These are phyloP conservation scores for Alternaria angustiovoidea DNA, from an alignment of 2,329 filamentous ascomycete species.

Conservation along the genomic window DNA sequence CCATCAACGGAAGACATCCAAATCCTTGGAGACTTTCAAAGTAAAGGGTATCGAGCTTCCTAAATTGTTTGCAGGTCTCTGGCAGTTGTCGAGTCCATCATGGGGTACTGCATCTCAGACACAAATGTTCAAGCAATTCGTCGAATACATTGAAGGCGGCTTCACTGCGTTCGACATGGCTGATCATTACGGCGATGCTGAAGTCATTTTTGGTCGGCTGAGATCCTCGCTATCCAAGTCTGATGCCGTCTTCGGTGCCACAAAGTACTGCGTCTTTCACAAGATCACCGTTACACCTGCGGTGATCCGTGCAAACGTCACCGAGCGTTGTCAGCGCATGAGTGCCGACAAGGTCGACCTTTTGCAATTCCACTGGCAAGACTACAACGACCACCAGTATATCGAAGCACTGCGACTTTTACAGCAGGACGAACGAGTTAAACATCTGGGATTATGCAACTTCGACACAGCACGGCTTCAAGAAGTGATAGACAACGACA, in stretches of 20 bases:
- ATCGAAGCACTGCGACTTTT: background rate
- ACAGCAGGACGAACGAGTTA: background rate
- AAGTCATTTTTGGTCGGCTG: background rate
- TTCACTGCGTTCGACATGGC: background rate
- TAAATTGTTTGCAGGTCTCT: background rate
- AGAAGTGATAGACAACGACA: background rate
- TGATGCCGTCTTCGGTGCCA: background rate
- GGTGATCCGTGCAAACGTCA: background rate
- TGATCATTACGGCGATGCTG: background rate
- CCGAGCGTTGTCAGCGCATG: background rate
- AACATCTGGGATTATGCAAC: background rate
- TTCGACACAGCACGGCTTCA: background rate
- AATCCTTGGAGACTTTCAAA: background rate
- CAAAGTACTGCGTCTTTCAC: background rate
- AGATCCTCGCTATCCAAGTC: background rate
- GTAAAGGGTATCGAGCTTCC: background rate
- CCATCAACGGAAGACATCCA: background rate
- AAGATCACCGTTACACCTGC: background rate
- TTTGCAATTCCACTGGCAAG: background rate
- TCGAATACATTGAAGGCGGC: background rate
- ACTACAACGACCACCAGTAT: background rate
- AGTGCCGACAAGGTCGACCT: background rate
- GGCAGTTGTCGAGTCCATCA: background rate
- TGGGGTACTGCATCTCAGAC: background rate
- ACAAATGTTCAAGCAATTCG: background rate